phyloP scores from a whole-genome alignment of 129 eudicot genomes.

The Escallonia herrerae region DNA sequence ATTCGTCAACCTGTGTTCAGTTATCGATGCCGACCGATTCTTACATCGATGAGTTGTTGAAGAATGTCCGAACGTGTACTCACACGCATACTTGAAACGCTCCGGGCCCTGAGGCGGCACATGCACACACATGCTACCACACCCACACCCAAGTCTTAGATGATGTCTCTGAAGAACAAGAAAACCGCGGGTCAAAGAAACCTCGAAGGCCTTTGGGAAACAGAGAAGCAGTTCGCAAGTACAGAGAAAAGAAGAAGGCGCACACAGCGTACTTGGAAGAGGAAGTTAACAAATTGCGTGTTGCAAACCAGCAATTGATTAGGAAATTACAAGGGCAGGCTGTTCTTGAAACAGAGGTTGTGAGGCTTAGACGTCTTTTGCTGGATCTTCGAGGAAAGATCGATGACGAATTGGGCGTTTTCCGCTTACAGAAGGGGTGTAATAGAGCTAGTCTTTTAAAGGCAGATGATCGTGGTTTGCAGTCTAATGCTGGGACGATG shows the following conservation, averaged over 20 bases:
- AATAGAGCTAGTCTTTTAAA: slow-evolving; percentile 8
- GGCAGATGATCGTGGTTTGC: slow-evolving; percentile 14
- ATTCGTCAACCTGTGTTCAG: slow-evolving; percentile 23
- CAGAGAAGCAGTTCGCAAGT: slow-evolving; percentile 64
- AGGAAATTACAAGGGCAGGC: slow-evolving; percentile 44
- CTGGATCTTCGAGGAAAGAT: slow-evolving; percentile 32
- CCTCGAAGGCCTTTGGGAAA: slow-evolving; percentile 37
- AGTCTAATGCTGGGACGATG: background rate
- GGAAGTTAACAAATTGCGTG: slow-evolving; percentile 50
- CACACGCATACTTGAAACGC: slow-evolving; percentile 43
- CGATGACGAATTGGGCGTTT: slow-evolving; percentile 28
- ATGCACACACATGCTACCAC: slow-evolving; percentile 37
- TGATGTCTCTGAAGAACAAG: background rate
- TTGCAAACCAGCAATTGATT: slow-evolving; percentile 42
- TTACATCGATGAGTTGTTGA: slow-evolving; percentile 18
- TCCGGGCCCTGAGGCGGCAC: slow-evolving; percentile 34
- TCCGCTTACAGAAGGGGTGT: slow-evolving; percentile 17
- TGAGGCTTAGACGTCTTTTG: slow-evolving; percentile 46
- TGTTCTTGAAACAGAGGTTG: slow-evolving; percentile 39
- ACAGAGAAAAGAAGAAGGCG: slow-evolving; percentile 70
- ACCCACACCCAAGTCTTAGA: slow-evolving; percentile 26
- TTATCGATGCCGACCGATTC: slow-evolving; percentile 24
- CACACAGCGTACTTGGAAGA: slow-evolving; percentile 52
- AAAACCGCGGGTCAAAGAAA: slow-evolving; percentile 3
- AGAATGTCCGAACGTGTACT: slow-evolving; percentile 28